Evolutionary conservation across 495 filamentous ascomycete genomes (phyloP), one percentile per base, ranked within the genome.

Genomic region (Cairneyella variabilis): DNA sequence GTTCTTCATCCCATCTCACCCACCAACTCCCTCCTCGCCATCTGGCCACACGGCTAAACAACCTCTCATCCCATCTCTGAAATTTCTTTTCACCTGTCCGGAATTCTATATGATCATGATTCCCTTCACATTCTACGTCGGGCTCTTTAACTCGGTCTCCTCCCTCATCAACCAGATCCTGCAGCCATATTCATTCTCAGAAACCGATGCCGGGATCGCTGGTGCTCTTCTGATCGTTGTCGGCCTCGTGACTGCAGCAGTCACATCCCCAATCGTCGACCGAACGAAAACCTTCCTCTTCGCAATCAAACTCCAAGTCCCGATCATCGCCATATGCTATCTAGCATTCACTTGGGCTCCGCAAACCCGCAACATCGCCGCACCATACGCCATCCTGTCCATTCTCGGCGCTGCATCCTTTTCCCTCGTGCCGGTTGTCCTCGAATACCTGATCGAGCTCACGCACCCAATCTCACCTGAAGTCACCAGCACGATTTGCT

Each of bases 151-250:
- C 76, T 84, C 84, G 66, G 70, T 90, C 61, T 95, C 91, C 42
- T 87, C 89, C 12, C 82, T 97, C 3, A 74, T 97, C 1, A 95
- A 91, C 74, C 91, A 96, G 64, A 87, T 97, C 67, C 79, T 97
- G 51, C 69, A 79, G 7, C 93, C 93, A 0, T 88, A 95, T 71
- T 81, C 76, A 56, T 96, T 84, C 77, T 77, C 70, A 48, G 86
- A 91, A 65, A 83, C 83, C 38, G 77, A 96, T 36, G 88, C 92
- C 34, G 93, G 93, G 45, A 89, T 97, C 66, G 87, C 86, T 11
- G 93, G 93, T 55, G 93, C 87, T 1, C 66, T 95, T 22, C 77
- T 97, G n/a, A 97, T 98, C 64, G 72, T 96, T 43, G 83, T 91
- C 51, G 93, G 93, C 18, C 82, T 98, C 8, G 72, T 96, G 30